Percentiles rank a stretch among this genome's conserved stretches.
phyloP scores from a whole-genome alignment of 495 filamentous ascomycete species.

The Evernia prunastri region DNA sequence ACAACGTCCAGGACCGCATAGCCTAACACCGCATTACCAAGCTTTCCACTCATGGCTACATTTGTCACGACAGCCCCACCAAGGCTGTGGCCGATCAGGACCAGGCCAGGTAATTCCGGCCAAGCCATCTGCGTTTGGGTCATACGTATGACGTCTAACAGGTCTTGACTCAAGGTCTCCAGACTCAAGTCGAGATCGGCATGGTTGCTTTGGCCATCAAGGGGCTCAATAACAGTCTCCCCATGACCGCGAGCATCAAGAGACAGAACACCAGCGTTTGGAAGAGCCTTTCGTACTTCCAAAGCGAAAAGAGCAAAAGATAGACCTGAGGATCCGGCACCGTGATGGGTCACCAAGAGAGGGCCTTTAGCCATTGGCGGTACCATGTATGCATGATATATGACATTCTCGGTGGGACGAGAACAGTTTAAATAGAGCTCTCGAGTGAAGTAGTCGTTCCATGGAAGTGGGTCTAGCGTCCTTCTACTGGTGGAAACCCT shows the following conservation, averaged over 20 bases:
- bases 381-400: conserved; percentile 80
- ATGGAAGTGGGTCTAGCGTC: conserved; percentile 49
- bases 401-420: conserved; percentile 41
- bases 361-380: conserved; percentile 53
- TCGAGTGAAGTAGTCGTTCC: conserved; percentile 83
- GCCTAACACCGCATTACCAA: conserved; percentile 66
- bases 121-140: conserved; percentile 61
- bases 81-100: conserved; percentile 90
- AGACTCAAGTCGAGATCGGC: conserved; percentile 55
- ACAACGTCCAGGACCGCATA: conserved; percentile 94
- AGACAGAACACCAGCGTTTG: conserved; percentile 75
- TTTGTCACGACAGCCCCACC: conserved; percentile 93
- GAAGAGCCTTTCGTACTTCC: conserved; percentile 70
- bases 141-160: conserved; percentile 60
- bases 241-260: conserved; percentile 85
- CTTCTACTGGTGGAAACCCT: conserved; percentile 13
- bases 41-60: conserved; percentile 56
- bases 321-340: conserved; percentile 80
- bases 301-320: conserved; percentile 76
- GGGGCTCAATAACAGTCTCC: conserved; percentile 47
- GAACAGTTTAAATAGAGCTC: conserved; percentile 64
- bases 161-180: conserved; percentile 63
- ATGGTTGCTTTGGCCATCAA: conserved; percentile 26
- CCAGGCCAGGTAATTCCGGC: conserved; percentile 61
- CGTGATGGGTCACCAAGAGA: conserved; percentile 85